Conservation (phyloP, 2,329 filamentous ascomycete species). For the Ophiostoma montium region DNA sequence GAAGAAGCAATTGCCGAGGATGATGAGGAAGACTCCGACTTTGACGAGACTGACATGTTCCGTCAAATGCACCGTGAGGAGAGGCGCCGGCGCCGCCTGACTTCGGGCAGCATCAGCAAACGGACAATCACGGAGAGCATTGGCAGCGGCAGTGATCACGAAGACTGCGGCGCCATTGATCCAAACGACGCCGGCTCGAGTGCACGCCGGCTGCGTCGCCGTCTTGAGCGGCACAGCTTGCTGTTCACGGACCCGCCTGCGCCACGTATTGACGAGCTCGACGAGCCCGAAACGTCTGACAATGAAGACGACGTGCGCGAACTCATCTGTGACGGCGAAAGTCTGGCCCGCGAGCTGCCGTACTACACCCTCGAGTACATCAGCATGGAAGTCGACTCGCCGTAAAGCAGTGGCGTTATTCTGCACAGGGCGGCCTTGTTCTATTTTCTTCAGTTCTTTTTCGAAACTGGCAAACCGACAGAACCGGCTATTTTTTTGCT, state of each 20-base stretch:
- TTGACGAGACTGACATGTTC: conserved; percentile 22
- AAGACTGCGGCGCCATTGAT: conserved; percentile 25
- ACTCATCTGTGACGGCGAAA: conserved; percentile 21
- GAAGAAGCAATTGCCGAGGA: conserved; percentile 21
- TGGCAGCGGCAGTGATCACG: conserved; percentile 34
- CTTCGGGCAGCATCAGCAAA: conserved; percentile 39
- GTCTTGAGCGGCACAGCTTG: conserved; percentile 32
- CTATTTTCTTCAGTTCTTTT: not conserved
- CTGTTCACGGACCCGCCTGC: conserved; percentile 35
- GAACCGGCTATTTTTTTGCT: not conserved
- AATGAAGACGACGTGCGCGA: conserved; percentile 15
- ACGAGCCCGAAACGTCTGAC: conserved; percentile 36
- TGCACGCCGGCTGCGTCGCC: conserved; percentile 32
- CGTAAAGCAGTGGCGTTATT: conserved; percentile 10
- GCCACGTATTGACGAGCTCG: conserved; percentile 38
- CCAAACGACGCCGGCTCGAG: conserved; percentile 31
- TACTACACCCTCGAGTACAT: conserved; percentile 36
- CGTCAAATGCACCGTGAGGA: conserved; percentile 30
- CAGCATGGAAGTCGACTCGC: conserved; percentile 35
- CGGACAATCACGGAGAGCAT: conserved; percentile 36
- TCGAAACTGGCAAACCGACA: not conserved
- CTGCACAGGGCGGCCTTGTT: not conserved
- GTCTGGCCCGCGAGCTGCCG: conserved; percentile 34
- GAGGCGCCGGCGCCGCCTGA: conserved; percentile 31
- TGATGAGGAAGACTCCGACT: conserved; percentile 18